Base-by-base conservation (phyloP, 2,329 filamentous ascomycete genomes). In the Endoconidiophora polonica region DNA sequence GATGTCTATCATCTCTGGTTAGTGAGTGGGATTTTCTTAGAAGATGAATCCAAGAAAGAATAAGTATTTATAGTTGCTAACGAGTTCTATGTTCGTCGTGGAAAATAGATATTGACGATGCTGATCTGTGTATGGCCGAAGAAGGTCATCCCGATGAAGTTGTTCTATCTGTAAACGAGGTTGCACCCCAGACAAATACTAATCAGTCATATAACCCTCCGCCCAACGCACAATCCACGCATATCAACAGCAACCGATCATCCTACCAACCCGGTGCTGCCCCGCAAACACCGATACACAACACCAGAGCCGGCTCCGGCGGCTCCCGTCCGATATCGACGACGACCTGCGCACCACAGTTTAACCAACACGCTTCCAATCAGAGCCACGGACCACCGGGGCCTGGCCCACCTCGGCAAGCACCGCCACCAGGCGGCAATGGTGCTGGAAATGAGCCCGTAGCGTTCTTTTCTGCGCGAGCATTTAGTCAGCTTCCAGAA, bases 111-210 rank as follows among this genome's bases (percentile, higher is more conserved):
- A 81, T 87, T 59, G 83, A 86, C 58, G 81, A 86, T 63, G 80
- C 76, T 47, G 83, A 87, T 61, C 86, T 88, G 59, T 78, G 74
- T 45, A 79, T 83, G 5, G 66, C 72, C 7, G 73, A 83, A 55
- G 76, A 81, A 24, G 80, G 74, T 18, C 80, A 87, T 58, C 83
- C 83, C 3, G 84, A 91, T 60, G 85, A 90, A 60, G 71, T 90
- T n/a, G 65, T 73, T 26, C 63, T 88, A 10, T 65, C 71, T 4
- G 41, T 39, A 7, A 18, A 22, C n/a, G 42, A 44, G n/a, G 39
- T 37, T 5, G 23, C 6, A 18, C 26, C 26, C 20, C 37, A 4
- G 26, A 38, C 3, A 18, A 16, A 6, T 24, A 20, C 37, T 10
- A 9, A 33, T 33, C 5, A 33, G 26, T 33, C 26, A 33, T 33